A percentile compares a stretch with the other conserved stretches of the same genome.
phyloP scores from a whole-genome alignment of 2,329 filamentous ascomycete genomes.

The Alternaria ethzedia region DNA sequence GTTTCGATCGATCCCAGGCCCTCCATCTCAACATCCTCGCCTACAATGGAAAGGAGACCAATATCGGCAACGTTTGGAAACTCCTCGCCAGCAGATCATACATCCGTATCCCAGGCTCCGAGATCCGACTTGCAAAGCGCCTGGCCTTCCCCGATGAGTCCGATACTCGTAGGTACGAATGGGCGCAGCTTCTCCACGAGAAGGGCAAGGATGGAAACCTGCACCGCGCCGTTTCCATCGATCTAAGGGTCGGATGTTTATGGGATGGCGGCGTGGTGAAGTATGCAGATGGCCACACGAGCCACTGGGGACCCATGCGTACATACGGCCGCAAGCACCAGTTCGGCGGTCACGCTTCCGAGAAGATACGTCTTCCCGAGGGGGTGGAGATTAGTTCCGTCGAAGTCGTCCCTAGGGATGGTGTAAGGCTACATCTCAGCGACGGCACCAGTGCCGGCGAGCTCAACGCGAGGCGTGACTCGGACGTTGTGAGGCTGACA shows the following conservation, averaged over 20 bases:
- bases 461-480: conserved; percentile 26
- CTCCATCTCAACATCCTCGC: conserved; percentile 45
- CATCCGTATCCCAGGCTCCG: conserved; percentile 50
- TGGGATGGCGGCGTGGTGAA: conserved; percentile 57
- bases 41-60: conserved; percentile 52
- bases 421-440: conserved; percentile 41
- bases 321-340: conserved; percentile 32
- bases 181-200: conserved; percentile 26
- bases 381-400: conserved; percentile 41
- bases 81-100: conserved; percentile 35
- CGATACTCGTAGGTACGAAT: conserved; percentile 19
- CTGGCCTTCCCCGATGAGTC: conserved; percentile 37
- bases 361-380: conserved; percentile 33
- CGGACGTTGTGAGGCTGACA: conserved; percentile 33
- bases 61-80: conserved; percentile 44
- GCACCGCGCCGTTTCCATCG: conserved; percentile 51
- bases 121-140: conserved; percentile 50
- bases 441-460: conserved; percentile 40
- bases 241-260: conserved; percentile 53
- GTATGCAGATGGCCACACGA: conserved; percentile 53
- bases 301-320: conserved; percentile 50
- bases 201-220: conserved; percentile 39
- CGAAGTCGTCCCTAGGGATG: conserved; percentile 30
- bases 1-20: conserved; percentile 37
- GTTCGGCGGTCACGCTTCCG: conserved; percentile 43